Evolutionary conservation across 2,329 filamentous ascomycete genomes (phyloP).

Genomic region (Aspergillus sp.): DNA sequence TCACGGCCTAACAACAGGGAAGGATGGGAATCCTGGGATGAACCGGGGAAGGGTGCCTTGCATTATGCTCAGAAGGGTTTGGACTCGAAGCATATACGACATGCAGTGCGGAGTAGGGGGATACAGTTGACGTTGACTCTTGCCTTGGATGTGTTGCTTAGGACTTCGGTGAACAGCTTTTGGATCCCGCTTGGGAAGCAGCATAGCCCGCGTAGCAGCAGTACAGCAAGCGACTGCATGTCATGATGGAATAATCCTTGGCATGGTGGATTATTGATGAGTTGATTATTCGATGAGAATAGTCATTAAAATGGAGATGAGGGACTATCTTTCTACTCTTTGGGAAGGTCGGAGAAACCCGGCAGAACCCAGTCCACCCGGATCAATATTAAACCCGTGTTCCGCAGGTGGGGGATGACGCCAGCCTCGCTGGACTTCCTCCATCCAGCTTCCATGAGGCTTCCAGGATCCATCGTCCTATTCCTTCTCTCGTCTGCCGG

Average conservation of each 20-base stretch:
- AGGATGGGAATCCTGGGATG: background rate
- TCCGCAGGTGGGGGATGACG: conserved; percentile 8
- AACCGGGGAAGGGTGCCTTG: conserved; percentile 2
- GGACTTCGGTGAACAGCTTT: background rate
- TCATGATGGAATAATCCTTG: conserved; percentile 4
- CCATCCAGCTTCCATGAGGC: no score
- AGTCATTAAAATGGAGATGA: background rate
- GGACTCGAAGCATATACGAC: conserved; percentile 3
- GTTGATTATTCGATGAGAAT: conserved; percentile 1
- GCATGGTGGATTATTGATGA: background rate
- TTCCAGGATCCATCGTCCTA: conserved; percentile 6
- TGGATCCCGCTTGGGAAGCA: background rate
- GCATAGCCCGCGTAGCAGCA: no score
- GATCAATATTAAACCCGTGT: background rate
- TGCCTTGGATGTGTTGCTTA: background rate
- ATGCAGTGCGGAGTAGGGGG: conserved; percentile 7
- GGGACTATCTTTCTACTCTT: background rate
- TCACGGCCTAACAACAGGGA: background rate
- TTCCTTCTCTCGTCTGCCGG: background rate
- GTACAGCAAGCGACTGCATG: background rate
- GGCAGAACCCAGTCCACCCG: background rate
- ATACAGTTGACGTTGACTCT: background rate
- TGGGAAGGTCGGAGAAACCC: background rate
- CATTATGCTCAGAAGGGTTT: conserved; percentile 2
- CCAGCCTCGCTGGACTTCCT: background rate